Base-by-base conservation (phyloP, 441 rosid genomes). In the Gossypium davidsonii region DNA sequence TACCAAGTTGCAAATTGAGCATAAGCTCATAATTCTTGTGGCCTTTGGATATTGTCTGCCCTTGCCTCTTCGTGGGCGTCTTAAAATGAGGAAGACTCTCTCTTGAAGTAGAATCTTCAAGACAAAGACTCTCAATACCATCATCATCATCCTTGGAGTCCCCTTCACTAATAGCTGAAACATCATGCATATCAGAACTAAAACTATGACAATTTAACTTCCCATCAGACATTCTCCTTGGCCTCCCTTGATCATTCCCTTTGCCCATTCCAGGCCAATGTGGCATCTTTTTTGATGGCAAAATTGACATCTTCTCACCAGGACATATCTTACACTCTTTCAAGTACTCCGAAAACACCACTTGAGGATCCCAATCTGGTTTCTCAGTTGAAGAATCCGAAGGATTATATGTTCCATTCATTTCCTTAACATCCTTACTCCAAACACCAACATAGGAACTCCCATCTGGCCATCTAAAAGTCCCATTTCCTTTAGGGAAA, bases 1-100 rank as follows among this genome's bases (percentile, higher is more conserved):
- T 92, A 73, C 99, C 99, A 18, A 94, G 74, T 85, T 94, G 99
- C 81, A 94, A 87, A 83, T 94, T 94, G 71, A 94, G 98, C 99
- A 94, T 94, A 71, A 94, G 94, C 1, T 92, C 98, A 71, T 92
- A 94, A 76, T 94, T 94, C 86, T 91, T 92, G 68, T 94, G 99
- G 34, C 99, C 98, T 84, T 90, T 94, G 4, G 89, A 81, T 71
- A 94, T 92, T 2, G 94, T 92, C 77, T 81, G 85, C 58, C 97
- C 99, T 78, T 87, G 96, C 83, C 80, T 89, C 86, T 87, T 92
- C 34, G 74, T 77, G 9, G 90, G 87, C 42, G 81, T 57, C 68
- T 73, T 86, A 84, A 84, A 76, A 67, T n/a, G 18, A 39, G 83
- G 72, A 57, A 74, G 79, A 37, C 83, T 73, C 51, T 74, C 71